Base-by-base conservation (phyloP, 345 rosid genomes). In the Eucalyptus sideroxylon region DNA sequence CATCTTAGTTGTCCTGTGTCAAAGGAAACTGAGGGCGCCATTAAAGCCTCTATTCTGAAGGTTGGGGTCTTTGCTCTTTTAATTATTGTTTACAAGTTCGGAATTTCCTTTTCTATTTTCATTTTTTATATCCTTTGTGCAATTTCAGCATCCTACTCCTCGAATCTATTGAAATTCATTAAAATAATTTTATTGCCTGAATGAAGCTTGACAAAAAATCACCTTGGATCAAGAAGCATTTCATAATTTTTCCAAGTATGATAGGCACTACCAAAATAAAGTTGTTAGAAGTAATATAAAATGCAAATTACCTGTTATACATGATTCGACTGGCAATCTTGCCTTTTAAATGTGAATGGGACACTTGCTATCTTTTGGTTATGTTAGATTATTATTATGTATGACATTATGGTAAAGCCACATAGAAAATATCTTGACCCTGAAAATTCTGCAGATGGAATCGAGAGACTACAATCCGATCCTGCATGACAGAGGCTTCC, bases 401-500 rank as follows among this genome's bases (percentile, higher is more conserved):
- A 86, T 34, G 50, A 11, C 65, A 53, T 23, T 86, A 72, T 62
- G 82, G 47, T 53, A 86, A 87, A 21, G 88, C 87, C 47, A 7
- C 16, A 21, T 3, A 23, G 47, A 77, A 77, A 11, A 23, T 77
- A 77, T 40, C 27, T 77, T 40, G 30, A 40, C 15, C 47, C 47
- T 21, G 85, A 77, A 37, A 77, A 77, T 6, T 77, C 30, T 21
- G 65, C 95, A 97, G 99, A 92, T 96, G 92, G 96, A 95, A 86
- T 92, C 92, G 86, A 91, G 92, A 91, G 97, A 94, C 92, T 97
- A 96, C 90, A 91, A 96, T 91, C 99, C 99, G 53, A 47, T 96
- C 89, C 93, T 77, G 88, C 95, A 96, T 86, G 95, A 92, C 89
- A 94, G 99, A 94, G 99, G 99, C 86, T 94, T 97, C 93, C 99